These are phyloP conservation scores for Suillus cothurnatus DNA, from an alignment of 768 basidiomycete species.

Conservation along the genomic window DNA sequence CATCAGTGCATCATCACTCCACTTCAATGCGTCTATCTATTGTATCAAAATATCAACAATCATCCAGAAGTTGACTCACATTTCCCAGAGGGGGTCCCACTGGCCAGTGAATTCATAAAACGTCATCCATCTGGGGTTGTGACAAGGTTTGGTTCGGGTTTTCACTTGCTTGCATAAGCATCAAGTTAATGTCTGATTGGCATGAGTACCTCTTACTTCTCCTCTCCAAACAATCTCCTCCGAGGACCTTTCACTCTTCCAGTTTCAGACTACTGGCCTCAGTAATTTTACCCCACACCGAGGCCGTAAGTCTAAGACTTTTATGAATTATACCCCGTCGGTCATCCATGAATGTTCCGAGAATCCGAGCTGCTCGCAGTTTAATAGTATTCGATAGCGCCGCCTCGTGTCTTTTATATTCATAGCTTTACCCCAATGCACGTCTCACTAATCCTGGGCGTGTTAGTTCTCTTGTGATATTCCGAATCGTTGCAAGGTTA, in stretches of 20 bases:
- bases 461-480: neutral
- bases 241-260: neutral
- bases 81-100: neutral
- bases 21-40: neutral
- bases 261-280: neutral
- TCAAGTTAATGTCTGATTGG: no score
- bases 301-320: neutral
- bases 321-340: neutral
- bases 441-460: neutral
- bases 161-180: neutral
- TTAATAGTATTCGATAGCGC: neutral
- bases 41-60: neutral
- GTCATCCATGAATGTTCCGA: neutral
- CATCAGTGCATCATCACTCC: neutral
- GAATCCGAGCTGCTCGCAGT: neutral
- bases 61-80: neutral
- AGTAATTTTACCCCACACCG: conserved; percentile 2
- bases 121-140: neutral
- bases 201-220: no score
- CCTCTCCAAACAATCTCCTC: neutral
- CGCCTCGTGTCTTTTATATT: conserved; percentile 2
- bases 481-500: neutral
- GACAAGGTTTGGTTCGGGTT: neutral
- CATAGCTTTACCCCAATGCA: neutral
- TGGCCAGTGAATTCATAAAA: neutral